Evolutionary conservation across 1,284 basidiomycete genomes (phyloP).

Genomic region (Stereum hirsutum): DNA sequence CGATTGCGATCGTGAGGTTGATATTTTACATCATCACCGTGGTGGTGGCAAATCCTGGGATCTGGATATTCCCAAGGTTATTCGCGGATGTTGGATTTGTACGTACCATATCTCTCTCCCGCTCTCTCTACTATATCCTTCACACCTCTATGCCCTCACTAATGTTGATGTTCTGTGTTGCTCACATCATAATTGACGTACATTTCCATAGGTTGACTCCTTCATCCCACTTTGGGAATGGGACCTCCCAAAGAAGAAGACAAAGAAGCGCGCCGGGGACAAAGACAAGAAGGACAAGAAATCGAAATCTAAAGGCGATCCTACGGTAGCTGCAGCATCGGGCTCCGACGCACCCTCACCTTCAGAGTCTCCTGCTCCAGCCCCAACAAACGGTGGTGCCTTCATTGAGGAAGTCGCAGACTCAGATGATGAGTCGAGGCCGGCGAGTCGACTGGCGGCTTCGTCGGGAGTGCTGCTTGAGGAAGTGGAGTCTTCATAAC

Average conservation of each 20-base stretch:
- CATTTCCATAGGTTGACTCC: slow-evolving; percentile 74
- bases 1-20: slow-evolving; percentile 83
- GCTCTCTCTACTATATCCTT: slow-evolving; percentile 6
- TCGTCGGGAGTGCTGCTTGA: slow-evolving; percentile 37
- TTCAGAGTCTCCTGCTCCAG: too few species aligned
- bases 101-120: slow-evolving; percentile 28
- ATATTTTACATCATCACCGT: slow-evolving; percentile 95
- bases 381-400: too few species aligned
- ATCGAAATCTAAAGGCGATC: slow-evolving; percentile 10
- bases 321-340: too few species aligned
- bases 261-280: too few species aligned
- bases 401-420: slow-evolving; percentile 49
- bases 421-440: slow-evolving; percentile 45
- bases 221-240: slow-evolving; percentile 98
- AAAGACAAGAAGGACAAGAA: slow-evolving; percentile 43
- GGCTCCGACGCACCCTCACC: too few species aligned
- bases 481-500: slow-evolving; percentile 24
- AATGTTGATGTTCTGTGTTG: too few species aligned
- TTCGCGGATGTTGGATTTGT: slow-evolving; percentile 99
- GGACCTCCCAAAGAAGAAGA: slow-evolving; percentile 91
- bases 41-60: slow-evolving; percentile 80
- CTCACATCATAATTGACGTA: slow-evolving; percentile 4
- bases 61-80: slow-evolving; percentile 98
- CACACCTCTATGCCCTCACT: too few species aligned
- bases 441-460: slow-evolving; percentile 54